Conservation (phyloP, 805 yeast genomes). For the Candida awuae region DNA sequence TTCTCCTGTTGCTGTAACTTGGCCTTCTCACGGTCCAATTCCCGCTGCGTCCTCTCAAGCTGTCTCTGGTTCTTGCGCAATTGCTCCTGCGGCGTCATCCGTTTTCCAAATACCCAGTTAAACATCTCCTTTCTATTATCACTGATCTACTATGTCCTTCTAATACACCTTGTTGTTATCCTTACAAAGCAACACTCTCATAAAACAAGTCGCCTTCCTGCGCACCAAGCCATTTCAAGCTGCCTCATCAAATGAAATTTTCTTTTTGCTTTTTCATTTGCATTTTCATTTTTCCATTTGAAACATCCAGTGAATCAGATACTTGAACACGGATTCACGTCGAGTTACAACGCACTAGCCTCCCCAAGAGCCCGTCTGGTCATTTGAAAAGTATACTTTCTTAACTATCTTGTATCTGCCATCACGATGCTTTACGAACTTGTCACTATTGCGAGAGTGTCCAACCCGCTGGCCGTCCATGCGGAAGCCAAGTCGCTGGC, state of each 20-base stretch:
- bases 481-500: slow-evolving; percentile 54
- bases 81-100: slow-evolving; percentile 89
- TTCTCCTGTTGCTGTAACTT: slow-evolving; percentile 90
- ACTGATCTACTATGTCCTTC: too few relatives aligned
- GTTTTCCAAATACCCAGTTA: slow-evolving; percentile 95
- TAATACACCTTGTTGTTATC: not conserved
- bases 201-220: too few relatives aligned
- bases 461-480: slow-evolving; percentile 44
- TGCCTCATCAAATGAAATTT: too few relatives aligned
- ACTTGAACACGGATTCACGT: too few relatives aligned
- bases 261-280: too few relatives aligned
- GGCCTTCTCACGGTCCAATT: slow-evolving; percentile 76
- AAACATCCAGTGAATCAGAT: too few relatives aligned
- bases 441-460: slow-evolving; percentile 79
- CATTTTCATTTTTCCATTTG: too few relatives aligned
- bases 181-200: too few relatives aligned
- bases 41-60: slow-evolving; percentile 89
- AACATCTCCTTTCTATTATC: slow-evolving; percentile 39
- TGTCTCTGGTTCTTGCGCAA: slow-evolving; percentile 94
- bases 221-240: not conserved
- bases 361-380: not conserved
- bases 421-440: slow-evolving; percentile 75
- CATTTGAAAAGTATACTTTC: not conserved
- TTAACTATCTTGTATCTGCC: not conserved
- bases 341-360: not conserved